Evolutionary conservation across 306 rosid species (phyloP).

Genomic region (Castanea sativa): DNA sequence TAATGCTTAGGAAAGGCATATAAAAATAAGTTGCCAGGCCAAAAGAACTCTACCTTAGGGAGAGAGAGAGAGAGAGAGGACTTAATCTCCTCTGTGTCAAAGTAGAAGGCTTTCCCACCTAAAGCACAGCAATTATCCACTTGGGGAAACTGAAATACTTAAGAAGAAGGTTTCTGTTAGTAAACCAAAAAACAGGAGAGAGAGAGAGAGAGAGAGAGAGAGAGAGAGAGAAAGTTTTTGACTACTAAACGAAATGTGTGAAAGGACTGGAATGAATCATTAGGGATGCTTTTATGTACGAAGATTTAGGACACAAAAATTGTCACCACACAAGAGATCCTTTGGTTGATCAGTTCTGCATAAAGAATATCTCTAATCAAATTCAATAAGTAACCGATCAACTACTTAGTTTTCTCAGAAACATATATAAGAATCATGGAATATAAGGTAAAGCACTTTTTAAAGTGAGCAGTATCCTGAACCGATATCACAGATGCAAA

Average conservation of each 20-base stretch:
- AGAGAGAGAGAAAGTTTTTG: not conserved
- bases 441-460: not conserved
- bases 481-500: not conserved
- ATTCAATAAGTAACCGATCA: not conserved
- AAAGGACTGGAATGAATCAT: not conserved
- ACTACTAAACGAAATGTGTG: not conserved
- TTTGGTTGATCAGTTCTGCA: not conserved
- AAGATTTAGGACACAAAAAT: too few species aligned
- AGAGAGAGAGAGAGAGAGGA: too few species aligned
- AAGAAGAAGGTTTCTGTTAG: not conserved
- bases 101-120: not conserved
- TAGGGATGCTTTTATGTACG: not conserved
- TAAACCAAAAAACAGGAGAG: not conserved
- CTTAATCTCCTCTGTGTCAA: too few species aligned
- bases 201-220: not conserved
- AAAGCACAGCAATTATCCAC: not conserved
- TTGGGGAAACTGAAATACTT: not conserved
- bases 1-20: too few species aligned
- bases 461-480: not conserved
- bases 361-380: not conserved
- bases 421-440: not conserved
- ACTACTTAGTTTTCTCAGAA: not conserved
- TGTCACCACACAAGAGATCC: not conserved
- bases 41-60: too few species aligned
- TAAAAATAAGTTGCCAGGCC: too few species aligned